Percentiles rank a stretch among this genome's conserved stretches.
Evolutionary conservation across 495 filamentous ascomycete genomes (phyloP).

Genomic region (Penicillium canescens): DNA sequence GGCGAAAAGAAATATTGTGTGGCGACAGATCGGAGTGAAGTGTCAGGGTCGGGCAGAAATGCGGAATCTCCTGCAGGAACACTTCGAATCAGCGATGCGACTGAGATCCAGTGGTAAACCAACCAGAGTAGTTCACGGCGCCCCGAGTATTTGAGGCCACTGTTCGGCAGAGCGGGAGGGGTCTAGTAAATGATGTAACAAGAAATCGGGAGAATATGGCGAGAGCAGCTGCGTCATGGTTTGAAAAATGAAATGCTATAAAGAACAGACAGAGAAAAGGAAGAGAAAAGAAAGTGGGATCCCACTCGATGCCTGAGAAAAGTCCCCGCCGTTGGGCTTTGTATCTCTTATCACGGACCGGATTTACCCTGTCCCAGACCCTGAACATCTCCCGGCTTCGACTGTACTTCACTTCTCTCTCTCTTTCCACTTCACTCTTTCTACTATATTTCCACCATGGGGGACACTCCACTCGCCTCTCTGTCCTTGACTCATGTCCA

Average conservation of each 20-base stretch:
- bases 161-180: conserved; percentile 18
- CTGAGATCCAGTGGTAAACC: conserved; percentile 1
- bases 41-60: conserved; percentile 23
- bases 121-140: conserved; percentile 14
- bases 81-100: conserved; percentile 10
- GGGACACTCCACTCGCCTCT: conserved; percentile 75
- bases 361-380: background rate
- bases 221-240: conserved; percentile 47
- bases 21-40: conserved; percentile 1
- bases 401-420: background rate
- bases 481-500: conserved; percentile 93
- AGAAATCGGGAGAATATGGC: conserved; percentile 26
- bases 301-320: conserved; percentile 21
- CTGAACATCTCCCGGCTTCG: background rate
- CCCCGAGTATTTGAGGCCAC: conserved; percentile 14
- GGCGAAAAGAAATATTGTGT: background rate
- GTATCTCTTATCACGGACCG: too few relatives aligned
- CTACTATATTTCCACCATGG: conserved; percentile 42
- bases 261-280: conserved; percentile 7
- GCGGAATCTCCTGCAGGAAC: conserved; percentile 11
- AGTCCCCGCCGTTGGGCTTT: too few relatives aligned
- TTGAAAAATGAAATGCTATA: conserved; percentile 19
- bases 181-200: conserved; percentile 34
- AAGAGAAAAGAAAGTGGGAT: conserved; percentile 8
- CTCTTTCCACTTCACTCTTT: background rate